Conservation (phyloP, 2,329 filamentous ascomycete genomes). For the Penicillium sp. region DNA sequence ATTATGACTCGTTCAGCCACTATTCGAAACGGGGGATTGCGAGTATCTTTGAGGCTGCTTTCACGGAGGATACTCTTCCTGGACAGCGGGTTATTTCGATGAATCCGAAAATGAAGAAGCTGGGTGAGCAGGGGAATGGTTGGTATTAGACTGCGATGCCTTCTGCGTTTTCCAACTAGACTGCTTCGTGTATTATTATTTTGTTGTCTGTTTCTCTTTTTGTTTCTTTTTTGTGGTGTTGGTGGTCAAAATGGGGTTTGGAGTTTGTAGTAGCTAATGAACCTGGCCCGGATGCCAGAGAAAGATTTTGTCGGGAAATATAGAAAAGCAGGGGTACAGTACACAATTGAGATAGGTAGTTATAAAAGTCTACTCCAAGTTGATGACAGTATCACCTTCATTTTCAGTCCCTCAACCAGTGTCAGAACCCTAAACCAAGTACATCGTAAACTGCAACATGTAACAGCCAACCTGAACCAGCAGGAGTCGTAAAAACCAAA, state of each 20-base stretch:
- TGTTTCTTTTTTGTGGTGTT: not conserved
- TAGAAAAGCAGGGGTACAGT: no score
- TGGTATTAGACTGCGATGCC: conserved; percentile 50
- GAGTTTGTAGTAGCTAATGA: not conserved
- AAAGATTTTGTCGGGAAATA: not conserved
- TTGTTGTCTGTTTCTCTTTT: not conserved
- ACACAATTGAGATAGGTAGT: no score
- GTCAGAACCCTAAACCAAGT: not conserved
- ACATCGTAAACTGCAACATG: not conserved
- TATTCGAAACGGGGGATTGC: conserved; percentile 54
- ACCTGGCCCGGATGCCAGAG: not conserved
- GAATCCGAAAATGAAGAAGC: conserved; percentile 53
- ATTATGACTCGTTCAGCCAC: conserved; percentile 51
- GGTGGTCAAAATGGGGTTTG: not conserved
- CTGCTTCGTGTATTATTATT: not conserved
- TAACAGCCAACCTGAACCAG: not conserved
- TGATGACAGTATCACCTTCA: not conserved
- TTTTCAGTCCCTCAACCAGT: not conserved
- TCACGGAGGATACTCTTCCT: conserved; percentile 51
- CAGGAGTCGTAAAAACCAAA: not conserved
- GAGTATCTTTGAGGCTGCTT: conserved; percentile 55
- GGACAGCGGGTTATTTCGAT: conserved; percentile 55
- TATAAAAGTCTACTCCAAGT: not conserved
- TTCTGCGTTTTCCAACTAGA: not conserved
- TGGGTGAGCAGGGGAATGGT: conserved; percentile 51